Evolutionary conservation across 2,329 filamentous ascomycete species (phyloP).

Genomic region (Fragosphaeria purpurea): DNA sequence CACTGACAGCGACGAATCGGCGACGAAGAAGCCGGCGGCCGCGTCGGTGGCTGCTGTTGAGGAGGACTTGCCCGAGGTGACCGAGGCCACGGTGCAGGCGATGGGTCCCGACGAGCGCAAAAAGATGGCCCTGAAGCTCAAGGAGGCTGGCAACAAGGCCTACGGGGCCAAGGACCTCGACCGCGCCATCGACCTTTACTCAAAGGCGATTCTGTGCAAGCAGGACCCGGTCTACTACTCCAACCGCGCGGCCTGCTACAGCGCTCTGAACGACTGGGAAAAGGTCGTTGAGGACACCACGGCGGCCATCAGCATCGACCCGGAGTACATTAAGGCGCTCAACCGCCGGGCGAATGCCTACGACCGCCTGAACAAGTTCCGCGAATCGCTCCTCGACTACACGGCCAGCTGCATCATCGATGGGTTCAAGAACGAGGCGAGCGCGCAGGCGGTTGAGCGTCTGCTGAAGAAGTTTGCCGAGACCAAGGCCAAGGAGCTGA

Average conservation of each 20-base stretch:
- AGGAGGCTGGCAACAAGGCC: conserved; percentile 91
- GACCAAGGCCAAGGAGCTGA: conserved; percentile 81
- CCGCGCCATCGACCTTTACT: conserved; percentile 87
- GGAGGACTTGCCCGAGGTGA: conserved; percentile 59
- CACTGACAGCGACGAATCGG: conserved; percentile 15
- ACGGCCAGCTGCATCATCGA: conserved; percentile 99
- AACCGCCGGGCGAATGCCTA: conserved; percentile 96
- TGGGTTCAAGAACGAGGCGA: conserved; percentile 84
- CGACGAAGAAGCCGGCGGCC: conserved; percentile 30
- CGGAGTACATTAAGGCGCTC: conserved; percentile 93
- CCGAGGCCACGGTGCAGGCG: conserved; percentile 43
- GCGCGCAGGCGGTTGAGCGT: conserved; percentile 81
- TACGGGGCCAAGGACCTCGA: conserved; percentile 93
- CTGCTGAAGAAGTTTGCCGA: conserved; percentile 95
- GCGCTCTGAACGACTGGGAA: conserved; percentile 84
- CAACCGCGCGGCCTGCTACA: conserved; percentile 95
- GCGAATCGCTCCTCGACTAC: conserved; percentile 92
- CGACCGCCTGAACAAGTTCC: conserved; percentile 83
- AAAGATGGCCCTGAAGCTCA: conserved; percentile 81
- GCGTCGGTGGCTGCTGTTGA: conserved; percentile 45
- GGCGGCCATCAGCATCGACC: conserved; percentile 84
- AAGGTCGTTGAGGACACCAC: conserved; percentile 96
- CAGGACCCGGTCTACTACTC: conserved; percentile 98
- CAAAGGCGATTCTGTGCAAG: conserved; percentile 92
- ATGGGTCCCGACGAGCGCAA: conserved; percentile 61